phyloP scores from a whole-genome alignment of 2,329 filamentous ascomycete genomes.

The Sarocladium oryzae region DNA sequence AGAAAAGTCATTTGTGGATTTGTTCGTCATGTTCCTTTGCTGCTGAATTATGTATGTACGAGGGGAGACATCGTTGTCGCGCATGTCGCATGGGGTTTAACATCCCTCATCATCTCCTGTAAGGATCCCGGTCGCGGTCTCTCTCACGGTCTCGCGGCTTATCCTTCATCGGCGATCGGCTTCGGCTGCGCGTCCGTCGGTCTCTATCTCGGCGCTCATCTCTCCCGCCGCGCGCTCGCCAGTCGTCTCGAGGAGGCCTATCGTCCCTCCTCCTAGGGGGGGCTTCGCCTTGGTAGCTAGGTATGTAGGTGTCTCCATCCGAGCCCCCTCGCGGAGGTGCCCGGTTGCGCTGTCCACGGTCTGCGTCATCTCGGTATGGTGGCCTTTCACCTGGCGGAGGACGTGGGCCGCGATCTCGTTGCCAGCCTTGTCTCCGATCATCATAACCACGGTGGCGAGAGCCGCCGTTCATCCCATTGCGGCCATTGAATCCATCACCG shows the following conservation, averaged over 20 bases:
- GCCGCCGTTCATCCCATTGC: constrained; percentile 44
- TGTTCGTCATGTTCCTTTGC: too few relatives aligned
- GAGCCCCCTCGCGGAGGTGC: constrained; percentile 21
- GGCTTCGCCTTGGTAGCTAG: constrained; percentile 35
- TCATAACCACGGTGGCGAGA: constrained; percentile 38
- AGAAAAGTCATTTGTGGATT: too few relatives aligned
- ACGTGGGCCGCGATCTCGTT: constrained; percentile 42
- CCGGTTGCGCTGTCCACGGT: constrained; percentile 31
- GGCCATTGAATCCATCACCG: constrained; percentile 41
- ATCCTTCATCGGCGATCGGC: constrained; percentile 31
- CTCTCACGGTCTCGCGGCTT: constrained; percentile 35
- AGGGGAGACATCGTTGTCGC: too few relatives aligned
- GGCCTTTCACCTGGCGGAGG: constrained; percentile 38
- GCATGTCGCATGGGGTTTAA: too few relatives aligned
- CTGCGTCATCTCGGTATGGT: constrained; percentile 26
- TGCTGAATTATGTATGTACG: too few relatives aligned
- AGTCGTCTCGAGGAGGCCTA: constrained; percentile 16
- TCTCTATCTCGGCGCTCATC: constrained; percentile 26
- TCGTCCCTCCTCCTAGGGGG: constrained; percentile 22
- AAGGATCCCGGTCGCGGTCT: constrained; percentile 31
- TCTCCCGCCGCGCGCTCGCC: constrained; percentile 13
- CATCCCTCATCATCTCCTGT: constrained; percentile 6
- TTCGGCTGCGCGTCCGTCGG: constrained; percentile 33
- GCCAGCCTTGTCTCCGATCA: constrained; percentile 48
- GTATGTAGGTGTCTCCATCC: constrained; percentile 46